Percentiles rank a stretch among this genome's conserved stretches.
Evolutionary conservation across 208 protist genomes (phyloP).

Genomic region (Wallacemonas sp.): DNA sequence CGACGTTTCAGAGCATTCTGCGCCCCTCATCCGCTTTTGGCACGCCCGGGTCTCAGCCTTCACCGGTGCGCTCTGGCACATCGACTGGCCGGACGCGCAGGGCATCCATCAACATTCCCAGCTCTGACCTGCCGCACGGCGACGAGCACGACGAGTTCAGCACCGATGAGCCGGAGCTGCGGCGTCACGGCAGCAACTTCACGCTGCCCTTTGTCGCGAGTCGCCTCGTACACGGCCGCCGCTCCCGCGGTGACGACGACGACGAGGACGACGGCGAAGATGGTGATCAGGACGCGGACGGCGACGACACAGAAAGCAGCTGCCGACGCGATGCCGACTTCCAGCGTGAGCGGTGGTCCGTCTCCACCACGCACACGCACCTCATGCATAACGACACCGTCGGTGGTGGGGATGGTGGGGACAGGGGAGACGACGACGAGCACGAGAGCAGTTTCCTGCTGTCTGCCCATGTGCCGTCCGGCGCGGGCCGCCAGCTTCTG

Average conservation of each 20-base stretch:
- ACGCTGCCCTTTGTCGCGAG: background rate
- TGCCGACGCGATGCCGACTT: no score
- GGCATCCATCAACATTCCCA: background rate
- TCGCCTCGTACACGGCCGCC: background rate
- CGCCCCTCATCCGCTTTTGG: background rate
- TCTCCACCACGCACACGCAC: background rate
- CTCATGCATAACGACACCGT: no score
- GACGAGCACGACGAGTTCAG: background rate
- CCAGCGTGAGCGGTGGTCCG: background rate
- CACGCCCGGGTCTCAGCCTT: no score
- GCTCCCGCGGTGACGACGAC: background rate
- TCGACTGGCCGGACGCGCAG: background rate
- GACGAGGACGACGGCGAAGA: background rate
- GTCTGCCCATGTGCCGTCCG: no score
- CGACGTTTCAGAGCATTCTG: conserved; percentile 1
- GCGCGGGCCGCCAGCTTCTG: no score
- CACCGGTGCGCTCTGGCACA: background rate
- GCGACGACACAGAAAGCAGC: no score
- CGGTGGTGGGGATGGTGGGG: no score
- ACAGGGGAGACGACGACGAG: no score
- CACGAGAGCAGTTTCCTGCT: no score
- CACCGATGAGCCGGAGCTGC: background rate
- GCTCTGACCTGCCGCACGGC: background rate
- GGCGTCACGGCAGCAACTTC: conserved; percentile 1
- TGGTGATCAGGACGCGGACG: no score